These are phyloP conservation scores for Daedaleopsis nitida DNA, from an alignment of 768 basidiomycete genomes.

Conservation along the genomic window DNA sequence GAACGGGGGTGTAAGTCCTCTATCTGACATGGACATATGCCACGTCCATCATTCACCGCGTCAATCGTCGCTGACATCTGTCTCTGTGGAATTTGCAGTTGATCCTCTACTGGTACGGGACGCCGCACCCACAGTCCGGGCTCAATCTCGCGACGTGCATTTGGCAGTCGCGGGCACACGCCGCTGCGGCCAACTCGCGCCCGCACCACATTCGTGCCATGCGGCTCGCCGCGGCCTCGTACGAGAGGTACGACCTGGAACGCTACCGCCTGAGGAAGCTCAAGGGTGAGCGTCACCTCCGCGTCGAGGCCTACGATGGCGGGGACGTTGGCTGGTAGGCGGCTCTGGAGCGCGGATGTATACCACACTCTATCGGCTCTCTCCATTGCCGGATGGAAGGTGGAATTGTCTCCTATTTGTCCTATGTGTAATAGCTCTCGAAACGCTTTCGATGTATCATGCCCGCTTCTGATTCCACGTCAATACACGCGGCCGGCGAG, in stretches of 20 bases:
- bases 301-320: constrained; percentile 59
- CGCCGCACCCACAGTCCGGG: constrained; percentile 72
- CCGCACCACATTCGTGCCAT: constrained; percentile 85
- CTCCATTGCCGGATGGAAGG: neutral
- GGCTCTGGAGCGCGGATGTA: neutral
- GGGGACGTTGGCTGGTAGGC: constrained; percentile 71
- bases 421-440: neutral
- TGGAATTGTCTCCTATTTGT: neutral
- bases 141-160: constrained; percentile 95
- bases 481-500: neutral
- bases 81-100: constrained; percentile 43
- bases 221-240: constrained; percentile 73
- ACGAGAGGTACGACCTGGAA: constrained; percentile 79
- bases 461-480: neutral
- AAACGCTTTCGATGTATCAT: neutral
- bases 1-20: constrained; percentile 72
- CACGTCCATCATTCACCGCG: neutral
- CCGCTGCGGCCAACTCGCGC: constrained; percentile 74
- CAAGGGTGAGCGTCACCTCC: constrained; percentile 56
- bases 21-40: neutral
- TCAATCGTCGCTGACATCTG: neutral
- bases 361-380: neutral
- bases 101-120: constrained; percentile 93
- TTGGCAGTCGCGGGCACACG: constrained; percentile 89
- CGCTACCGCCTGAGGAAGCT: constrained; percentile 73